Conservation (phyloP, 129 eudicot species). For the Calendula officinalis region DNA sequence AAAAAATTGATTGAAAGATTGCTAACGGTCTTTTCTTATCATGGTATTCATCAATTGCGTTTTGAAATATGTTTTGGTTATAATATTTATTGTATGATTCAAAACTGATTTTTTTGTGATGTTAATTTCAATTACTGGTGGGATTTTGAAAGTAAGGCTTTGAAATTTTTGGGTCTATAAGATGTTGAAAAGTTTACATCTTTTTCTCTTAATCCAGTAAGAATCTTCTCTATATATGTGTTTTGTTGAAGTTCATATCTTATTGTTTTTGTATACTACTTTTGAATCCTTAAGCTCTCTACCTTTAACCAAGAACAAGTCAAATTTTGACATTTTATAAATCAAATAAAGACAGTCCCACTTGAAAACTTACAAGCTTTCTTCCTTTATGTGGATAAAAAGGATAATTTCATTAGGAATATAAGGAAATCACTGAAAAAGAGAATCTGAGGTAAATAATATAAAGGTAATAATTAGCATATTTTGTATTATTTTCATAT, state of each 20-base stretch:
- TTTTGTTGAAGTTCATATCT: slow-evolving; percentile 11
- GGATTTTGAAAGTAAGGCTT: slow-evolving; percentile 70
- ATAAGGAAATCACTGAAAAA: neutral
- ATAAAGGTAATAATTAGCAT: no score
- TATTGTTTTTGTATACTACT: neutral
- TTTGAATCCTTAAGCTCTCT: neutral
- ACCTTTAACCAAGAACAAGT: slow-evolving; percentile 11
- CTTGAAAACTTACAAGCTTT: slow-evolving; percentile 12
- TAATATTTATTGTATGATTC: neutral
- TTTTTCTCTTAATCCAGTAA: slow-evolving; percentile 43
- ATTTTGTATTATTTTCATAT: no score
- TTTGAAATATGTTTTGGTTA: slow-evolving; percentile 8
- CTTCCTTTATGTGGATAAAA: neutral
- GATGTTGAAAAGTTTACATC: slow-evolving; percentile 43
- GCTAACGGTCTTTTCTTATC: slow-evolving; percentile 62
- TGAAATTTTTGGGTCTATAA: slow-evolving; percentile 59
- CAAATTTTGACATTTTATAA: slow-evolving; percentile 8
- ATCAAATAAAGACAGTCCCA: neutral
- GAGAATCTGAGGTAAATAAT: no score
- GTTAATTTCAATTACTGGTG: slow-evolving; percentile 59
- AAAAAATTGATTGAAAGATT: slow-evolving; percentile 67
- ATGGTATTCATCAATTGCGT: slow-evolving; percentile 39
- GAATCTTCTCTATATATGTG: neutral
- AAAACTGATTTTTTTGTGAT: slow-evolving; percentile 1
- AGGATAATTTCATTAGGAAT: neutral